Conservation (phyloP, 2,329 filamentous ascomycete species). For the Paraconiothyrium brasiliense region DNA sequence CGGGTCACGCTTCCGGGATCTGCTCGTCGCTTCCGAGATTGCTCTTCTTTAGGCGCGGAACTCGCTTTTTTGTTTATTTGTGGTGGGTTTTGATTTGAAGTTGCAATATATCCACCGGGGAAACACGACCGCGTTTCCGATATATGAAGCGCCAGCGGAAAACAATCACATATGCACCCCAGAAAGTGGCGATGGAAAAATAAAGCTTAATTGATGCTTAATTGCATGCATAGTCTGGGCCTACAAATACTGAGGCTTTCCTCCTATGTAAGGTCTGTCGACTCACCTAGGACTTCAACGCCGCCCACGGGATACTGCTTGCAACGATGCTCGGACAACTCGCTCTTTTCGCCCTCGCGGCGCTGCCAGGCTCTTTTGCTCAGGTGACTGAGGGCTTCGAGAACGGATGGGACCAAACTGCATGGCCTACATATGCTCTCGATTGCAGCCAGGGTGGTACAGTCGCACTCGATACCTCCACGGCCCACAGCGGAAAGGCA, state of each 20-base stretch:
- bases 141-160: constrained; percentile 5
- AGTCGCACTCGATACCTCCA: constrained; percentile 65
- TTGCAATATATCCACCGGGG: constrained; percentile 14
- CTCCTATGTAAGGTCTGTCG: constrained; percentile 22
- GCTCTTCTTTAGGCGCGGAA: constrained; percentile 7
- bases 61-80: not conserved
- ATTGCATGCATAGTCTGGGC: not conserved
- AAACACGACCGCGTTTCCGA: constrained; percentile 16
- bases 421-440: constrained; percentile 67
- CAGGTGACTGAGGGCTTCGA: constrained; percentile 68
- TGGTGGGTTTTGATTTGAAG: constrained; percentile 5
- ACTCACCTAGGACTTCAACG: constrained; percentile 9
- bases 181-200: constrained; percentile 5
- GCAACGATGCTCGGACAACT: constrained; percentile 56
- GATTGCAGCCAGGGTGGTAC: constrained; percentile 69
- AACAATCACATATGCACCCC: not conserved
- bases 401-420: constrained; percentile 64
- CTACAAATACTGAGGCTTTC: constrained; percentile 17
- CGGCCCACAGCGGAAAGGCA: constrained; percentile 69
- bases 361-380: constrained; percentile 59
- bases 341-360: constrained; percentile 56
- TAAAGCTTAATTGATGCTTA: constrained; percentile 14
- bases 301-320: not conserved
- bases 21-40: not conserved
- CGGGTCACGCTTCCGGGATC: not conserved